Conservation (phyloP, 768 basidiomycete genomes). For the Phanerochaete carnosa region DNA sequence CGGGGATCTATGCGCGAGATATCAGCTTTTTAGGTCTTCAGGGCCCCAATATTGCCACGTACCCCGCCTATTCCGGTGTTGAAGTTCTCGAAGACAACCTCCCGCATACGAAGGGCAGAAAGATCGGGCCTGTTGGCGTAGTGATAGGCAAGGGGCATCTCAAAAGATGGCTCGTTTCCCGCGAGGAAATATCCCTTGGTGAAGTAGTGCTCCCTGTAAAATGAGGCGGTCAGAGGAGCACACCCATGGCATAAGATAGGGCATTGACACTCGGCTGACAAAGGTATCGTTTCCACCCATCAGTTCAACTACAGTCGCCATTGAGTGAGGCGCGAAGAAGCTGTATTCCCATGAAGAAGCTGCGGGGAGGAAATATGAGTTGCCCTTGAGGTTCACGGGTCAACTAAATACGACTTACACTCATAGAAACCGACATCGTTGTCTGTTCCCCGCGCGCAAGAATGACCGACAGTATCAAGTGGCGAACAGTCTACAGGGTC, state of each 20-base stretch:
- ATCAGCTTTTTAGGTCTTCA: background rate
- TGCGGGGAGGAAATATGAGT: no score
- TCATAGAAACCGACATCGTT: slow-evolving; percentile 52
- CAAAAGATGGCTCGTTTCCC: slow-evolving; percentile 49
- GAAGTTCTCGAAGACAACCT: slow-evolving; percentile 43
- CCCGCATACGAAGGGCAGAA: slow-evolving; percentile 41
- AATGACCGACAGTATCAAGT: slow-evolving; percentile 42
- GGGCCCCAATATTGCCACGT: slow-evolving; percentile 7
- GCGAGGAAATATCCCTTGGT: slow-evolving; percentile 41
- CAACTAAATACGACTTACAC: slow-evolving; percentile 29
- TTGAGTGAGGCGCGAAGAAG: slow-evolving; percentile 50
- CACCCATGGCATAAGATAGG: background rate
- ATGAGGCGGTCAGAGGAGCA: background rate
- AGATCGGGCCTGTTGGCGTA: slow-evolving; percentile 50
- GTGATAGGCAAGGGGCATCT: slow-evolving; percentile 46
- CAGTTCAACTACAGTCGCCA: slow-evolving; percentile 41
- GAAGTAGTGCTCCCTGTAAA: slow-evolving; percentile 42
- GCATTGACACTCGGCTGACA: slow-evolving; percentile 34
- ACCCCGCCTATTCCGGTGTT: slow-evolving; percentile 44
- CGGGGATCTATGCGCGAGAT: slow-evolving; percentile 35
- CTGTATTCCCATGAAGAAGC: slow-evolving; percentile 55
- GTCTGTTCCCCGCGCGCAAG: slow-evolving; percentile 46
- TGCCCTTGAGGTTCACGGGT: no score
- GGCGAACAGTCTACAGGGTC: slow-evolving; percentile 49
- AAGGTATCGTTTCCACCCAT: slow-evolving; percentile 47